Conservation (phyloP, 2,329 filamentous ascomycete species). For the Trichoderma sp. region DNA sequence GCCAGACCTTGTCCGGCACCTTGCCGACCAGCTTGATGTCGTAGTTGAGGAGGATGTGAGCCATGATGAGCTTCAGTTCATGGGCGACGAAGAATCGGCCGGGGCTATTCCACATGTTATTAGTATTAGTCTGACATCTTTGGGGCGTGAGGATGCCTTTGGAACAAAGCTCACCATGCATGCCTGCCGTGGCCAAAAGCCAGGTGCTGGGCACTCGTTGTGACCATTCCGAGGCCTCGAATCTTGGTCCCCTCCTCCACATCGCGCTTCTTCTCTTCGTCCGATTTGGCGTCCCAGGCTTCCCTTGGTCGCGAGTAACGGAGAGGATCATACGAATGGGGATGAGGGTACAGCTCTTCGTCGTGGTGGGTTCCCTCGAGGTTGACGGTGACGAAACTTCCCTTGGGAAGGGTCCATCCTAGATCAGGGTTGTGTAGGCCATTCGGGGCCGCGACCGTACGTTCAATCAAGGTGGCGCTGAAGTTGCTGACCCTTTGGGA, state of each 20-base stretch:
- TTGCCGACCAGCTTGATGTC: constrained; percentile 50
- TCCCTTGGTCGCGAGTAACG: constrained; percentile 51
- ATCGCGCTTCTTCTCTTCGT: constrained; percentile 37
- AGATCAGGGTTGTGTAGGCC: constrained; percentile 46
- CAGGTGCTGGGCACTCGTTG: constrained; percentile 54
- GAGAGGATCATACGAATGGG: constrained; percentile 52
- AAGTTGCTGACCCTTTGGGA: constrained; percentile 55
- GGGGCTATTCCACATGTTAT: constrained; percentile 39
- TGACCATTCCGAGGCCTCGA: constrained; percentile 52
- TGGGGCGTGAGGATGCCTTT: neutral
- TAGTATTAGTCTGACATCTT: no score
- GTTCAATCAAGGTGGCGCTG: constrained; percentile 48
- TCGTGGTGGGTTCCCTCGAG: constrained; percentile 52
- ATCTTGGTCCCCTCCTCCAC: constrained; percentile 41
- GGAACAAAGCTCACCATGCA: constrained; percentile 42
- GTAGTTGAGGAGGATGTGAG: constrained; percentile 55
- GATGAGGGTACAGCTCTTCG: constrained; percentile 46
- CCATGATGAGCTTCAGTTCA: constrained; percentile 58
- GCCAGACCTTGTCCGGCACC: constrained; percentile 47
- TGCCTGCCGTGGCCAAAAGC: constrained; percentile 62
- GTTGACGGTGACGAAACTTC: constrained; percentile 48
- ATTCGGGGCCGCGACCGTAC: constrained; percentile 49
- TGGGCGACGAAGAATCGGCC: constrained; percentile 60
- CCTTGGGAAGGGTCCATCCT: constrained; percentile 44
- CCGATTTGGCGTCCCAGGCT: constrained; percentile 38